A percentile compares a stretch with the other conserved stretches of the same genome.
Evolutionary conservation across 1,284 basidiomycete genomes (phyloP).

Genomic region (Austroboletus novae-zelandiae): DNA sequence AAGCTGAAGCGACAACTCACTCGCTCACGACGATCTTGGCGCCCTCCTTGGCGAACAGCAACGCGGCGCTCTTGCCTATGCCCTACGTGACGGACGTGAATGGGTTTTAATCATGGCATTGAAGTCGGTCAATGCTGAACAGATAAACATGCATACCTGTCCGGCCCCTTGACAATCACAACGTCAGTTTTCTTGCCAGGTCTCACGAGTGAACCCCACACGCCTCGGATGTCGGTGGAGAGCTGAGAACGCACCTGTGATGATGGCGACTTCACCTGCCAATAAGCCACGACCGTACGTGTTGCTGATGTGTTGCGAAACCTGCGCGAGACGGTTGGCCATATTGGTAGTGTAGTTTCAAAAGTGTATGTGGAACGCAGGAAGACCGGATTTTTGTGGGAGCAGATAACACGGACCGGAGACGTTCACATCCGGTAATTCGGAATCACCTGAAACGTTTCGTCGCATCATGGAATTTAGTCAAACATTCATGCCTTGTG

Average conservation of each 20-base stretch:
- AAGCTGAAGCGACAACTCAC: slow-evolving; percentile 41
- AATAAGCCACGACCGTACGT: slow-evolving; percentile 62
- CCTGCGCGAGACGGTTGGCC: slow-evolving; percentile 67
- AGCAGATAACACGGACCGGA: neutral
- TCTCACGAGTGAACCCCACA: neutral
- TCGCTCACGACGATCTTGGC: slow-evolving; percentile 85
- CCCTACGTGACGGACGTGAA: slow-evolving; percentile 43
- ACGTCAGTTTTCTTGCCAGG: too few relatives aligned
- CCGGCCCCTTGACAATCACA: slow-evolving; percentile 53
- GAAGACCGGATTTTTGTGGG: neutral
- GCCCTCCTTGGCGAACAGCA: slow-evolving; percentile 82
- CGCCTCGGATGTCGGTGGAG: neutral
- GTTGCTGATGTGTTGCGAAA: slow-evolving; percentile 67
- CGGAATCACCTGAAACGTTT: neutral
- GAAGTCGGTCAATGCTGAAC: neutral
- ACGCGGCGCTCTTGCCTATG: slow-evolving; percentile 71
- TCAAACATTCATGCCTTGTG: too few relatives aligned
- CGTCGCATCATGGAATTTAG: too few relatives aligned
- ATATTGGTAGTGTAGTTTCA: slow-evolving; percentile 33
- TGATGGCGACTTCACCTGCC: slow-evolving; percentile 78
- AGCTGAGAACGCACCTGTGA: slow-evolving; percentile 58
- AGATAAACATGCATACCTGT: slow-evolving; percentile 46
- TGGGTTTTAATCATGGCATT: too few relatives aligned
- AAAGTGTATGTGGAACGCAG: neutral
- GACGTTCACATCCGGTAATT: neutral